Base-by-base conservation (phyloP, 139 green algal genomes). In the Chlorella sp. region DNA sequence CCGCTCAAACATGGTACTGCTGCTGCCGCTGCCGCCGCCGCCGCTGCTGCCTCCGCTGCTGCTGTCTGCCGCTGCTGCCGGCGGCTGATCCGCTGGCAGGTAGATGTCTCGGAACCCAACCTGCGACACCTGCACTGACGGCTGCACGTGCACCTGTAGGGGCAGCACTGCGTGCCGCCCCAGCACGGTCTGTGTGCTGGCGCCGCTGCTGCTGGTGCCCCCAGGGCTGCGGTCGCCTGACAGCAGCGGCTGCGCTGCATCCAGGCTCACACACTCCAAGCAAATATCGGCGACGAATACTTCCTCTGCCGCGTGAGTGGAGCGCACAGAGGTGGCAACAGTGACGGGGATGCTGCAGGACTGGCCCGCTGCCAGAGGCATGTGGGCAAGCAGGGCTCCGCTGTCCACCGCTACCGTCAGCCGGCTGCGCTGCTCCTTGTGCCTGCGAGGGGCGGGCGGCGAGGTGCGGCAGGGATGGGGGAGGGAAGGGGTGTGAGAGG, bases 311-410 rank as follows among this genome's bases (percentile, higher is more conserved):
- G 85, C 85, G 30, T 81, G 76, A 0, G 61, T 61, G 85, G 86
- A 68, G 26, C 89, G 61, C 71, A 86, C 76, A 0, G 34, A n/a
- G 1, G 85, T 69, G 4, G 78, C 53, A 0, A 94, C 81, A 22
- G 66, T 77, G 24, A 94, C 53, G 2, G 91, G 87, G 19, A 94
- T 80, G 24, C 39, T 76, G 40, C 81, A 69, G 0, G 61, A 78
- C 21, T 75, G 48, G 26, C 88, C 88, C 37, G 91, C 83, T 40
- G 37, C 60, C 39, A 94, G 87, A 1, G 92, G 92, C 76, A 94
- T 28, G 19, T 86, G 76, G 3, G 57, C 68, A 0, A 48, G 48
- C 18, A 93, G 82, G 37, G 86, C 71, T 0, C 28, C 57, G 26
- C 57, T 32, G 37, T 93, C 89, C 2, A 90, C 90, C 1, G 81